Evolutionary conservation across 1,284 basidiomycete genomes (phyloP).

Genomic region (Trichosporon coremiiforme): DNA sequence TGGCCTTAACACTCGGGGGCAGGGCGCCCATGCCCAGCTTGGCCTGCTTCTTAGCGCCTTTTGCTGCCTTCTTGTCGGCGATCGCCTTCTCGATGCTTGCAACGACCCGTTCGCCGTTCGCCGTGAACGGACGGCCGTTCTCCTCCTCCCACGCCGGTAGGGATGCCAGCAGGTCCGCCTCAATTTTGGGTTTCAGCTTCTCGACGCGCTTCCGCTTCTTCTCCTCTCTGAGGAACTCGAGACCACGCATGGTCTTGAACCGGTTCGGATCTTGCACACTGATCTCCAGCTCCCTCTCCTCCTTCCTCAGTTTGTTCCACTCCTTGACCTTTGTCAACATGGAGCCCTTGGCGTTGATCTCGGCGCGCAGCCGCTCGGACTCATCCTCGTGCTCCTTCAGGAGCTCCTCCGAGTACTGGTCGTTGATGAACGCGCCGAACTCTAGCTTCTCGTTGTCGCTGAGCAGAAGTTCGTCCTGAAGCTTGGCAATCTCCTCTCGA

Average conservation of each 20-base stretch:
- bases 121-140: slow-evolving; percentile 73
- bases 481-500: slow-evolving; percentile 72
- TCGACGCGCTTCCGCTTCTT: slow-evolving; percentile 96
- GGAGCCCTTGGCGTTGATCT: slow-evolving; percentile 73
- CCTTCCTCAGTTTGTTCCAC: slow-evolving; percentile 88
- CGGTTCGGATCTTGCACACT: slow-evolving; percentile 52
- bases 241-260: slow-evolving; percentile 59
- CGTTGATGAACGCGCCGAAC: slow-evolving; percentile 78
- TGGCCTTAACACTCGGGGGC: slow-evolving; percentile 33
- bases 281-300: slow-evolving; percentile 79
- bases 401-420: slow-evolving; percentile 85
- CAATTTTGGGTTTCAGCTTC: slow-evolving; percentile 92
- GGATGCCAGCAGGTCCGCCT: slow-evolving; percentile 76
- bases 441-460: slow-evolving; percentile 78
- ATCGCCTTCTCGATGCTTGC: slow-evolving; percentile 73
- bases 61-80: slow-evolving; percentile 65
- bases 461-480: slow-evolving; percentile 87
- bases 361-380: slow-evolving; percentile 75
- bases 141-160: slow-evolving; percentile 88
- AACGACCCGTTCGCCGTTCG: slow-evolving; percentile 81
- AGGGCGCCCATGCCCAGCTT: slow-evolving; percentile 32
- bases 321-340: slow-evolving; percentile 77
- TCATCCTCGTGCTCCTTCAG: slow-evolving; percentile 85
- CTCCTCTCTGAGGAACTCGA: slow-evolving; percentile 83
- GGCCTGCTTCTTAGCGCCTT: slow-evolving; percentile 67